Conservation (phyloP, 225 moss, liverwort and hornwort species). For the Physcomitrellopsis africana region DNA sequence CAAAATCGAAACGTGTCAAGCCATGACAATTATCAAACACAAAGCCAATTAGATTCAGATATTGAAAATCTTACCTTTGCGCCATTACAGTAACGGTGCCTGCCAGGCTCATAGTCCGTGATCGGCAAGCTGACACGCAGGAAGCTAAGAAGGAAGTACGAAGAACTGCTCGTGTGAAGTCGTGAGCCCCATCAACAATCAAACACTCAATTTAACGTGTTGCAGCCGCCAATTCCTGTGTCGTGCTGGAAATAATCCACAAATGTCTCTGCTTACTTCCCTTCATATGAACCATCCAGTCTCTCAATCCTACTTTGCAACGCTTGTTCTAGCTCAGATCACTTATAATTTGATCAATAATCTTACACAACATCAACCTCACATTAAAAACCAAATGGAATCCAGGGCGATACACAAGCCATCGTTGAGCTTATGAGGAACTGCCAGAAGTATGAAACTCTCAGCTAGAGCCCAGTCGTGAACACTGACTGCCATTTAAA, state of each 20-base stretch:
- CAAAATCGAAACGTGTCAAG: background rate
- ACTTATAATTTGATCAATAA: conserved; percentile 17
- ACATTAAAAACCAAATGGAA: conserved; percentile 95
- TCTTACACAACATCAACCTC: conserved; percentile 25
- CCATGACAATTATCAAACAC: background rate
- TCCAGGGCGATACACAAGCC: conserved; percentile 94
- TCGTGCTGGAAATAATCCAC: conserved; percentile 69
- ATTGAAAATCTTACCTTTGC: conserved; percentile 65
- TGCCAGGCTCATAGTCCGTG: conserved; percentile 93
- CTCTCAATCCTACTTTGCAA: conserved; percentile 38
- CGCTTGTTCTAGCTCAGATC: conserved; percentile 29
- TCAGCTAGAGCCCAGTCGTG: conserved; percentile 93
- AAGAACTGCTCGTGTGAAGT: conserved; percentile 89
- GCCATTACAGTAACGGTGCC: conserved; percentile 98
- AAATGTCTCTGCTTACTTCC: conserved; percentile 45
- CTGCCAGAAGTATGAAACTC: conserved; percentile 80
- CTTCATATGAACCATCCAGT: conserved; percentile 41
- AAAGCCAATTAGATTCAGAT: background rate
- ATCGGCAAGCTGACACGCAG: conserved; percentile 94
- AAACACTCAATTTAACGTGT: conserved; percentile 83
- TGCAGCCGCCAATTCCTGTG: conserved; percentile 81
- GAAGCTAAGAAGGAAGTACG: conserved; percentile 95
- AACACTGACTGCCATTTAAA: conserved; percentile 90
- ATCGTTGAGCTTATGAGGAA: conserved; percentile 85
- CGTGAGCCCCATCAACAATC: conserved; percentile 80